Evolutionary conservation across 1,284 basidiomycete species (phyloP).

Genomic region (Takashimella koratensis): DNA sequence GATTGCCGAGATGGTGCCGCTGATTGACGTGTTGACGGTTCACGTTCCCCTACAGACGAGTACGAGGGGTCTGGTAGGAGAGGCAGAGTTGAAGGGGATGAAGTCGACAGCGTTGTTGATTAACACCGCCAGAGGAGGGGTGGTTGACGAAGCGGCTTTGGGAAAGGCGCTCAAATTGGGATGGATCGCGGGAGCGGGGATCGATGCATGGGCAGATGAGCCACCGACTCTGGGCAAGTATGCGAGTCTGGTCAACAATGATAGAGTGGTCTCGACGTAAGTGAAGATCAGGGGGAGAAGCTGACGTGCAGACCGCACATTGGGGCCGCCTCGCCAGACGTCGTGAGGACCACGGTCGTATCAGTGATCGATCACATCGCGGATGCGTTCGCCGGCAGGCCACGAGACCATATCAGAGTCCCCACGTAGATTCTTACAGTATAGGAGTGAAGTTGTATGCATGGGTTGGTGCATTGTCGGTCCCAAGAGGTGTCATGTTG

Average conservation of each 20-base stretch:
- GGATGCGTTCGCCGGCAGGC: not conserved
- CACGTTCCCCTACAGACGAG: constrained; percentile 4
- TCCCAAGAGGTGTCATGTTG: too few relatives aligned
- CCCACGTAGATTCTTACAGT: too few relatives aligned
- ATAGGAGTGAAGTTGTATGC: too few relatives aligned
- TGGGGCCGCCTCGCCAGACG: not conserved
- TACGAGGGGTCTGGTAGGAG: constrained; percentile 1
- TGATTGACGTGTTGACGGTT: constrained; percentile 11
- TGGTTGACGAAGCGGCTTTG: constrained; percentile 25
- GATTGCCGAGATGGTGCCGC: not conserved
- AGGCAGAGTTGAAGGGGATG: constrained; percentile 15
- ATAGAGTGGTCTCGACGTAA: not conserved
- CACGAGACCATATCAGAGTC: too few relatives aligned
- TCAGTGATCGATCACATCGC: not conserved
- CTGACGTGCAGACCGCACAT: not conserved
- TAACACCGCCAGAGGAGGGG: constrained; percentile 25
- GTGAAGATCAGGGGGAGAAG: not conserved
- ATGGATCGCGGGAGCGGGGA: constrained; percentile 22
- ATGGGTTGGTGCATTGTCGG: too few relatives aligned
- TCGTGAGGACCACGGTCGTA: not conserved
- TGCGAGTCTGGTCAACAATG: not conserved
- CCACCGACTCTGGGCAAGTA: constrained; percentile 4
- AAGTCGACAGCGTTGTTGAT: constrained; percentile 19
- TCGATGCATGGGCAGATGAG: constrained; percentile 40
- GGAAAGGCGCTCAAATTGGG: constrained; percentile 18